phyloP scores from a whole-genome alignment of 139 green algal species.

The Picochlorum sp. region DNA sequence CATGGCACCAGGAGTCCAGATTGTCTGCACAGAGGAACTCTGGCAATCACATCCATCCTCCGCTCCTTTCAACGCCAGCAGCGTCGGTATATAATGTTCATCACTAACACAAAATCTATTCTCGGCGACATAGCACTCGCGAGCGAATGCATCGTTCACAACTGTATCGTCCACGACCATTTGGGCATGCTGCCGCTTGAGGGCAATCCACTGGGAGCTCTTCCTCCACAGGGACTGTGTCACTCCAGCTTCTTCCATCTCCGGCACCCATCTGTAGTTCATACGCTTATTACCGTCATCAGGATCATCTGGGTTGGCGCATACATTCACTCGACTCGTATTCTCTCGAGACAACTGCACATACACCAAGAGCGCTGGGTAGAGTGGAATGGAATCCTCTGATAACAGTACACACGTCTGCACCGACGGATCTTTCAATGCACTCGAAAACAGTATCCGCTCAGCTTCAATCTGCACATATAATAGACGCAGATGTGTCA shows the following conservation, averaged over 20 bases:
- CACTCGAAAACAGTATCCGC: slow-evolving; percentile 23
- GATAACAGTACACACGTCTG: slow-evolving; percentile 33
- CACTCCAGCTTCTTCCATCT: slow-evolving; percentile 8
- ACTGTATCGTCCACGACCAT: slow-evolving; percentile 13
- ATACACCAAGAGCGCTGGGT: slow-evolving; percentile 23
- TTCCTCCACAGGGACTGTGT: slow-evolving; percentile 20
- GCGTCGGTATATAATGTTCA: slow-evolving; percentile 38
- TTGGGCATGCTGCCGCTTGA: slow-evolving; percentile 20
- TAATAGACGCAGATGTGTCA: too few species aligned
- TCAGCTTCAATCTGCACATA: slow-evolving; percentile 16
- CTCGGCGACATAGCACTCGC: slow-evolving; percentile 10
- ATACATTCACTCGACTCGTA: slow-evolving; percentile 30
- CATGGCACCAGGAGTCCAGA: background rate
- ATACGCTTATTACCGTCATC: background rate
- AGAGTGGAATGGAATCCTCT: slow-evolving; percentile 31
- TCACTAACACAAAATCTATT: slow-evolving; percentile 18
- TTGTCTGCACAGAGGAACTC: background rate
- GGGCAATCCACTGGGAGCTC: slow-evolving; percentile 18
- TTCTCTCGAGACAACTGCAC: slow-evolving; percentile 23
- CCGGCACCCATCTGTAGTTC: background rate
- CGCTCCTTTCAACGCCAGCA: slow-evolving; percentile 19
- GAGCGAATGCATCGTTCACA: slow-evolving; percentile 14
- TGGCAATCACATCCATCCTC: slow-evolving; percentile 24
- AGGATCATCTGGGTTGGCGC: slow-evolving; percentile 2
- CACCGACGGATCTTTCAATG: slow-evolving; percentile 33